Base-by-base conservation (phyloP, 2,329 filamentous ascomycete species). In the Penicillium frequentans region DNA sequence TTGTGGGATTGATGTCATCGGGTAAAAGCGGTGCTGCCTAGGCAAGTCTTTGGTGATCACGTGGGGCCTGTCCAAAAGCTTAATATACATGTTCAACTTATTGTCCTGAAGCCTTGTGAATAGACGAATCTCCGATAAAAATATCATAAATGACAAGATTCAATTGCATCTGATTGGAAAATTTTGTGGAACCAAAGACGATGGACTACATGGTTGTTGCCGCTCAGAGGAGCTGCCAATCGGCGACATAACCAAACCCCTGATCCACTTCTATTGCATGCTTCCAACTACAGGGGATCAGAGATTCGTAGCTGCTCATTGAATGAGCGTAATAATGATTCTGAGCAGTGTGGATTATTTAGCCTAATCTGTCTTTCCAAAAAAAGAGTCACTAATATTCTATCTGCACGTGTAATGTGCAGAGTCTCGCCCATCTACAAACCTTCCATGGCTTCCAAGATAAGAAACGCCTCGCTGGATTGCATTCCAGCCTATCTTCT, bases 131-230 rank as follows among this genome's bases (percentile, higher is more conserved):
- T 7, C 21, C 21, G 19, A 39, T 11, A 52, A 21, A 44, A 7
- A 7, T 46, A 54, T 47, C 23, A 21, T 44, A 37, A n/a, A 31
- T 47, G 51, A 33, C 52, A 39, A 52, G 57, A 9, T 37, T 19
- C 35, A 3, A 14, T 64, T 62, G 60, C 44, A 44, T 52, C 48
- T 42, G 19, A 45, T 60, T 52, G 39, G 57, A 19, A 42, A 54
- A 24, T n/a, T 27, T 50, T 21, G 49, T 49, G 31, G 43, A 50
- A 39, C 49, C 47, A 47, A 47, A 48, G 29, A 33, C 13, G 10
- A 23, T 39, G 33, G 19, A 31, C 23, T 27, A n/a, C 26, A 33
- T 26, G 47, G 56, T 23, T 23, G 52, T 56, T 26, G 19, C 19
- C 6, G 24, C 24, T 2, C 24, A 26, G 6, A 4, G 24, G 24